These are phyloP conservation scores for Salvia sclarea DNA, from an alignment of 305 asterid species.

Conservation along the genomic window DNA sequence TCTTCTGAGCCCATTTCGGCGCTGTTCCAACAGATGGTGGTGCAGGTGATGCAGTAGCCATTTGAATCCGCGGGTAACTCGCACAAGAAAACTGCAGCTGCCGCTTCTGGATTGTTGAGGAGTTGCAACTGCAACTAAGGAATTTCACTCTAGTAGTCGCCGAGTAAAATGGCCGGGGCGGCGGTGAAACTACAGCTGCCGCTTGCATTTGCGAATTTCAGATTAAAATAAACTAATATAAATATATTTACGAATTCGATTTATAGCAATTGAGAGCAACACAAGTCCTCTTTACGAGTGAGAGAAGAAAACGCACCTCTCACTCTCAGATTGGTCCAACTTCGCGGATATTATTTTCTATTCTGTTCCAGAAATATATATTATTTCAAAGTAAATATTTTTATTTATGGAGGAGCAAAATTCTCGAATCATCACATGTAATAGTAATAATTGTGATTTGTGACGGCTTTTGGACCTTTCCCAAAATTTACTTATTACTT, in stretches of 20 bases:
- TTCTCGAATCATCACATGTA: too few species aligned
- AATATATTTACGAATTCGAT: too few species aligned
- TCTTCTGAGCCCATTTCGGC: slow-evolving; percentile 91
- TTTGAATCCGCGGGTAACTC: slow-evolving; percentile 27
- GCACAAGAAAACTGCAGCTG: slow-evolving; percentile 27
- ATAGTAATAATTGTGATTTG: too few species aligned
- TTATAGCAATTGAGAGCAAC: not conserved
- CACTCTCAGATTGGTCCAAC: not conserved
- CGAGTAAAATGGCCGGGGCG: slow-evolving; percentile 15
- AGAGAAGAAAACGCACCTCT: not conserved
- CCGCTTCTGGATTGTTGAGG: slow-evolving; percentile 21
- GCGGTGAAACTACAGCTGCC: slow-evolving; percentile 21
- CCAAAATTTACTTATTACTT: too few species aligned
- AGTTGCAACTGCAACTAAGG: not conserved
- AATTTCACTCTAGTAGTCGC: not conserved
- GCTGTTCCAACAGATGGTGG: slow-evolving; percentile 42
- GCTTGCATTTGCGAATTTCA: slow-evolving; percentile 18
- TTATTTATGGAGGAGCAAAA: too few species aligned
- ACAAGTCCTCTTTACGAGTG: not conserved
- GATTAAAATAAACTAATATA: too few species aligned
- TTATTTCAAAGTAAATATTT: not conserved
- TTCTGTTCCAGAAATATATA: slow-evolving; percentile 1
- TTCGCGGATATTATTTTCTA: not conserved
- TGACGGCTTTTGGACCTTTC: too few species aligned
- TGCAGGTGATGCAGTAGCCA: slow-evolving; percentile 42